phyloP scores from a whole-genome alignment of 495 filamentous ascomycete genomes.

The Neurospora sp. region DNA sequence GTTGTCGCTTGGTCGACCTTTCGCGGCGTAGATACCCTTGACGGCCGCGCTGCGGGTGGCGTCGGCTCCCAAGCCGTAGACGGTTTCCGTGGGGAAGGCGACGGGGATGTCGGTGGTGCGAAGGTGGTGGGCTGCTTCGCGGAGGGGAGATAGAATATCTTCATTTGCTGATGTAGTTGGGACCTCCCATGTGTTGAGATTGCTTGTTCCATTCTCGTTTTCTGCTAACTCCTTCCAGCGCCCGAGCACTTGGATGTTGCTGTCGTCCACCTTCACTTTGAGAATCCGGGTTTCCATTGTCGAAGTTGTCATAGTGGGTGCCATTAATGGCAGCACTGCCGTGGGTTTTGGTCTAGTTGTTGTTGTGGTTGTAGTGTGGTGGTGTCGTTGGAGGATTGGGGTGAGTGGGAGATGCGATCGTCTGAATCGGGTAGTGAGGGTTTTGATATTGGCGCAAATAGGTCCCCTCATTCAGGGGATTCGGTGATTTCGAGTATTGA shows the following conservation, averaged over 20 bases:
- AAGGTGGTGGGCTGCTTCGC: constrained; percentile 49
- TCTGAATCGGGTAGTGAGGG: neutral
- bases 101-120: constrained; percentile 60
- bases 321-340: neutral
- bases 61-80: constrained; percentile 93
- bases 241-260: constrained; percentile 12
- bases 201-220: neutral
- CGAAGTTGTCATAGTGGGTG: neutral
- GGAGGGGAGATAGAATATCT: constrained; percentile 19
- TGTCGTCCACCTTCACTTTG: constrained; percentile 13
- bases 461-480: neutral
- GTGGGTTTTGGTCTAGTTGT: neutral
- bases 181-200: constrained; percentile 14
- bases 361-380: neutral
- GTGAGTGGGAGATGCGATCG: neutral
- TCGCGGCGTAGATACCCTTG: constrained; percentile 81
- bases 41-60: constrained; percentile 73
- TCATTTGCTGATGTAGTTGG: neutral
- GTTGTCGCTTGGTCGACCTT: constrained; percentile 85
- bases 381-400: neutral
- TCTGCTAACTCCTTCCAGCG: constrained; percentile 3
- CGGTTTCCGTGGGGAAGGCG: constrained; percentile 95
- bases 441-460: neutral
- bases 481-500: neutral
- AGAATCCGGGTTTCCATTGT: constrained; percentile 25